These are phyloP conservation scores for Backusella circina DNA, from an alignment of 192 early-diverging fungal species.

Conservation along the genomic window DNA sequence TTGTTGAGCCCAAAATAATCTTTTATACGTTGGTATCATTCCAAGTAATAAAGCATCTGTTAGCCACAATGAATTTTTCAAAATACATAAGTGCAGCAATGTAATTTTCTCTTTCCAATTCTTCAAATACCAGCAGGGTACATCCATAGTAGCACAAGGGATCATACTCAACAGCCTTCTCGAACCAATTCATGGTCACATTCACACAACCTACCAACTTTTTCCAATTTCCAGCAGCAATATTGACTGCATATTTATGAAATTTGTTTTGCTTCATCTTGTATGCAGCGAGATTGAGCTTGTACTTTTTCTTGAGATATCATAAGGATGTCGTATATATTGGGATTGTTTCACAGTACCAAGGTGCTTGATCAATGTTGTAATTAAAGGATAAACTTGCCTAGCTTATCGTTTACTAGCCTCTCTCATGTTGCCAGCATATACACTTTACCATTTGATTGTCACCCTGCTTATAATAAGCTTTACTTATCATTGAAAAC, in stretches of 20 bases:
- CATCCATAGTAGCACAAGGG: constrained; percentile 21
- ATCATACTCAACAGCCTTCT: constrained; percentile 23
- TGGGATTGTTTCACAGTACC: constrained; percentile 30
- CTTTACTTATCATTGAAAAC: constrained; percentile 18
- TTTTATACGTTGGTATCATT: too few species aligned
- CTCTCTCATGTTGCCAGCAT: not conserved
- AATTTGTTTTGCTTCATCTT: constrained; percentile 25
- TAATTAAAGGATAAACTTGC: constrained; percentile 21
- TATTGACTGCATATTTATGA: constrained; percentile 25
- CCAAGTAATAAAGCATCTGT: too few species aligned
- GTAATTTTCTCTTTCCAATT: constrained; percentile 23
- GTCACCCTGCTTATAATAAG: constrained; percentile 28
- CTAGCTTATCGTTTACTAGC: not conserved
- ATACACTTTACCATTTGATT: constrained; percentile 16
- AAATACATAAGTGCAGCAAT: too few species aligned
- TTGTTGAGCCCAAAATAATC: too few species aligned
- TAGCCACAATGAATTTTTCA: too few species aligned
- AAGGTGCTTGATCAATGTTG: constrained; percentile 22
- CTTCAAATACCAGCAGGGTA: constrained; percentile 24
- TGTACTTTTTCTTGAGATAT: constrained; percentile 23
- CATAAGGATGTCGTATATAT: constrained; percentile 31
- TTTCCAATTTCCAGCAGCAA: constrained; percentile 33
- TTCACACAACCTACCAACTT: constrained; percentile 9
- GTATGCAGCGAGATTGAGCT: constrained; percentile 28
- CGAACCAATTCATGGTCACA: constrained; percentile 25